Evolutionary conservation across 371 early-diverging fungal species (phyloP), one percentile per base, ranked within the genome.

Genomic region (Capillidium heterosporum): DNA sequence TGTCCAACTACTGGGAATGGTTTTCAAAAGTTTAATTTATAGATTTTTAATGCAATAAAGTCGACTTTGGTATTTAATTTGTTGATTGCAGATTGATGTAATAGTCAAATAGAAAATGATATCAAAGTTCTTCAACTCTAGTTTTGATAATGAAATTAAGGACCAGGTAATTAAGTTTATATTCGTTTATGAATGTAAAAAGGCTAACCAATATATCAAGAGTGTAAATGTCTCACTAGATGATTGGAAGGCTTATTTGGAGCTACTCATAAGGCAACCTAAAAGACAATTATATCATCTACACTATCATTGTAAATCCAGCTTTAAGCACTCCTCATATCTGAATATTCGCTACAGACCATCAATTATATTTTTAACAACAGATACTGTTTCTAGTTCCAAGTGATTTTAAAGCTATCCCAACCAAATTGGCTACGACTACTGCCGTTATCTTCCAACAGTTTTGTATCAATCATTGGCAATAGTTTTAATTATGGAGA

Each of bases 181-280:
- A 24, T 31, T 13, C 11, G 24, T 31, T 44, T 44, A 3, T 31
- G 4, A 13, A 13, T 49, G 13, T 48, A 32, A 0, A 17, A n/a
- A 91, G 84, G 95, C 92, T 1, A 86, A 75, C 43, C 77, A 77
- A 50, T 94, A 84, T 67, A 90, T 84, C 65, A 85, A 87, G 60
- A 78, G 82, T 65, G 72, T 94, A 43, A 82, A 81, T 61, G 69
- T 68, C 42, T 80, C 86, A 42, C 68, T 76, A 1, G 81, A 87
- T 48, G 92, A 89, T 39, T 92, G 91, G 90, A 81, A 82, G 70
- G 63, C 85, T 40, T 85, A 90, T 65, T 63, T 91, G 43, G 71
- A 79, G 53, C 73, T 91, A 49, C 89, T 89, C 61, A 76, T 81
- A 59, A 73, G 74, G 57, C 73, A 75, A 57, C 83, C 84, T 32